Conservation (phyloP, 768 basidiomycete genomes). For the Xerocomus potaroensis region DNA sequence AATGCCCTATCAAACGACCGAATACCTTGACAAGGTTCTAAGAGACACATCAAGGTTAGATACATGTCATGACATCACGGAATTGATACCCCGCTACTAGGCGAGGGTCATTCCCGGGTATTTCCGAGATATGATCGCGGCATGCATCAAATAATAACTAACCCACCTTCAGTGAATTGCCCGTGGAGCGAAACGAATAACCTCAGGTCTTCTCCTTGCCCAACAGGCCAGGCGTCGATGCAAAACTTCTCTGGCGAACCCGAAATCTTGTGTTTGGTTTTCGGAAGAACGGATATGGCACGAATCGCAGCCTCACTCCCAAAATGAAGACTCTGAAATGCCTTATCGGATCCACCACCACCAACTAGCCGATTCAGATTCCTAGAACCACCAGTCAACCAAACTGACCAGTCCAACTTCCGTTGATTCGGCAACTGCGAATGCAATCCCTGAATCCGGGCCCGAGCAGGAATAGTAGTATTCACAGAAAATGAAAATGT, state of each 20-base stretch:
- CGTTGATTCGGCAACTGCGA: constrained; percentile 74
- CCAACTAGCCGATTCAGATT: constrained; percentile 70
- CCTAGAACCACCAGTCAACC: constrained; percentile 64
- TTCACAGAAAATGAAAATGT: constrained; percentile 90
- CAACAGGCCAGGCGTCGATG: constrained; percentile 80
- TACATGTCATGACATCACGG: constrained; percentile 15
- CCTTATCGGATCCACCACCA: constrained; percentile 55
- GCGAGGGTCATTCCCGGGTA: constrained; percentile 7
- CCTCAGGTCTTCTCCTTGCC: constrained; percentile 51
- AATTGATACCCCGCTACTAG: constrained; percentile 1
- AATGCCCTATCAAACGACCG: constrained; percentile 95
- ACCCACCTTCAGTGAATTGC: constrained; percentile 85
- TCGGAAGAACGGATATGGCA: constrained; percentile 61
- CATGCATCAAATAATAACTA: background rate
- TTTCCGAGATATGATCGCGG: constrained; percentile 14
- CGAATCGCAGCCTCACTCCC: constrained; percentile 62
- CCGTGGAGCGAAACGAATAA: constrained; percentile 79
- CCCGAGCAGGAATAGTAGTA: constrained; percentile 75
- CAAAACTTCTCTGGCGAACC: constrained; percentile 79
- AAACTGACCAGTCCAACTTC: constrained; percentile 73
- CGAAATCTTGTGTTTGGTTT: constrained; percentile 77
- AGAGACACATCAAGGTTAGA: constrained; percentile 17
- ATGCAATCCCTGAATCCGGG: constrained; percentile 68
- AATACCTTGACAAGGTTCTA: constrained; percentile 70
- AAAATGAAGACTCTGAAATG: constrained; percentile 63